Percentiles rank a stretch among this genome's conserved stretches.
Evolutionary conservation across 345 rosid species (phyloP).

Genomic region (Punica granatum): DNA sequence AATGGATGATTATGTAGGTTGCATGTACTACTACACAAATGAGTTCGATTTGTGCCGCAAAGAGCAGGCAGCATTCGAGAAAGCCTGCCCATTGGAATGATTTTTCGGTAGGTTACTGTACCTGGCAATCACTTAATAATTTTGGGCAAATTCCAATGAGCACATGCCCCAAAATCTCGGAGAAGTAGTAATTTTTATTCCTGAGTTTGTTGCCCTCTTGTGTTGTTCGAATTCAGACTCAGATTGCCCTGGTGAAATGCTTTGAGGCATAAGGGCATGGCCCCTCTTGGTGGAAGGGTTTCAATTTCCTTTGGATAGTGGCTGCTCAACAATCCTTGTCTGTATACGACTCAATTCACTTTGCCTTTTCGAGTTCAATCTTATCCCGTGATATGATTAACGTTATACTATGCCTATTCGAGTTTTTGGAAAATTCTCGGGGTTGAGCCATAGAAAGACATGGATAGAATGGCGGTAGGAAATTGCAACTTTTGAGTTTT

Average conservation of each 20-base stretch:
- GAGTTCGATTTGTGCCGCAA: conserved; percentile 96
- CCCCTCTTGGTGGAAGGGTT: not conserved
- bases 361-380: not conserved
- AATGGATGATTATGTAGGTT: conserved; percentile 88
- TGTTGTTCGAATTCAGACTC: not conserved
- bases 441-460: too few relatives aligned
- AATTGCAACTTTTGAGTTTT: too few relatives aligned
- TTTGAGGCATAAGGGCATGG: not conserved
- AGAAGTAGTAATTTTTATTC: not conserved
- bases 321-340: not conserved
- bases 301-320: not conserved
- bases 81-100: conserved; percentile 82
- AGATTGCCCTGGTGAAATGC: not conserved
- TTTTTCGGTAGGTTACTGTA: conserved; percentile 5
- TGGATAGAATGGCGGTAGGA: too few relatives aligned
- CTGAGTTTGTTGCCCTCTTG: not conserved
- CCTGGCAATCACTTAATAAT: conserved; percentile 30
- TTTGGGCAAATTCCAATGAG: conserved; percentile 18
- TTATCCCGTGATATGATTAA: not conserved
- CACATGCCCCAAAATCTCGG: not conserved
- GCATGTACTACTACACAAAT: conserved; percentile 93
- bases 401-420: not conserved
- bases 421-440: not conserved
- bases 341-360: not conserved
- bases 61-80: conserved; percentile 95